Conservation (phyloP, 805 yeast species). For the Diddensiella santjacobensis region DNA sequence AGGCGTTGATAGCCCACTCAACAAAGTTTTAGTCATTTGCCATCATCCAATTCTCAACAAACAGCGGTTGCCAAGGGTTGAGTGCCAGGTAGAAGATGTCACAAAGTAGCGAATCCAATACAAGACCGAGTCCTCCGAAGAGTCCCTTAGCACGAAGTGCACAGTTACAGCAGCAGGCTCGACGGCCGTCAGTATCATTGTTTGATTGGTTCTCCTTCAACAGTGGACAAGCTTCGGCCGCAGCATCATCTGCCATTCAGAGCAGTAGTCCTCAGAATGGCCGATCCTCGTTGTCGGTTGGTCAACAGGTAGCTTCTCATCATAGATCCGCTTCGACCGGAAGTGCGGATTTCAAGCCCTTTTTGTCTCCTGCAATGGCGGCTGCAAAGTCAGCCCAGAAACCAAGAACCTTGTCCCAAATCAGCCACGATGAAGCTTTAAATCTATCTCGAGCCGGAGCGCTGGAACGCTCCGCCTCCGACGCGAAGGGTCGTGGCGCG, state of each 20-base stretch:
- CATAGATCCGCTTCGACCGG: conserved; percentile 2
- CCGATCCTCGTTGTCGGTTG: background rate
- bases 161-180: background rate
- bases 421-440: conserved; percentile 36
- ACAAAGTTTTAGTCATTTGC: too few species aligned
- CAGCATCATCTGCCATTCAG: background rate
- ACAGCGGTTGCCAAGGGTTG: too few species aligned
- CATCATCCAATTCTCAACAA: too few species aligned
- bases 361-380: conserved; percentile 3
- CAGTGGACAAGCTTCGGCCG: too few species aligned
- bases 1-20: too few species aligned
- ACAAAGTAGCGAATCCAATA: too few species aligned
- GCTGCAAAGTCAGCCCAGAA: conserved; percentile 1
- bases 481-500: background rate
- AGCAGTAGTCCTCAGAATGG: background rate
- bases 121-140: background rate
- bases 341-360: background rate
- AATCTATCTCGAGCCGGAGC: conserved; percentile 33
- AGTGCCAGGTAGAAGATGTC: too few species aligned
- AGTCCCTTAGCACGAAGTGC: background rate
- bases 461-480: conserved; percentile 4
- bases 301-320: background rate
- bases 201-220: background rate
- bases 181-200: background rate
- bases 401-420: conserved; percentile 20